Evolutionary conservation across 441 rosid genomes (phyloP).

Genomic region (Bruguiera hainesii): DNA sequence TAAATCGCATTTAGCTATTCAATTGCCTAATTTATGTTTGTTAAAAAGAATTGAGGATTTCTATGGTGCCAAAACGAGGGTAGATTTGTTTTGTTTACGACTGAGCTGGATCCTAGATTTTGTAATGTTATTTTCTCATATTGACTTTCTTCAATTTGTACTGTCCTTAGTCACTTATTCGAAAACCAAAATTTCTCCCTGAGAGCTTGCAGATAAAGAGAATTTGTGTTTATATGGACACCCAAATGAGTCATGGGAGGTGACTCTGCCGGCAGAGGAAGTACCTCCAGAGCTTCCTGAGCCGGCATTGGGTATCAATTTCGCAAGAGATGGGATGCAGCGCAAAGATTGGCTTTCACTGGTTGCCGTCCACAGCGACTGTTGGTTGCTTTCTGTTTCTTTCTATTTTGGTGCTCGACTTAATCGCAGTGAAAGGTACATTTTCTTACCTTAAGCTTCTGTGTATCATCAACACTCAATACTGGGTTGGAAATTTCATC

Average conservation of each 20-base stretch:
- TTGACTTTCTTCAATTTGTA: background rate
- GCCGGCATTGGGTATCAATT: constrained; percentile 78
- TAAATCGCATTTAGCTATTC: background rate
- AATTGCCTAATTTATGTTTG: background rate
- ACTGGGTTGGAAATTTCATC: too few species aligned
- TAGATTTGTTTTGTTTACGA: too few species aligned
- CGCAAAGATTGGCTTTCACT: constrained; percentile 75
- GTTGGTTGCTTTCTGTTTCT: constrained; percentile 75
- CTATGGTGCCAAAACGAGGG: too few species aligned
- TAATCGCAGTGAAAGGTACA: constrained; percentile 54
- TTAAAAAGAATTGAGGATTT: background rate
- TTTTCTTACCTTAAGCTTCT: background rate
- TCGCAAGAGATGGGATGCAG: constrained; percentile 77
- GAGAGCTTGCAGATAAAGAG: constrained; percentile 52
- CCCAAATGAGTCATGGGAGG: constrained; percentile 72
- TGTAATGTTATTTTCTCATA: background rate
- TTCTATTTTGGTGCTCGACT: constrained; percentile 74
- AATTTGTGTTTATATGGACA: constrained; percentile 75
- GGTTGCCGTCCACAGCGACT: constrained; percentile 79
- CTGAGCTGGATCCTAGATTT: background rate
- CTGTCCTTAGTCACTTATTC: background rate
- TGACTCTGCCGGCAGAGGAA: constrained; percentile 70
- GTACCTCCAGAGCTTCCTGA: constrained; percentile 80
- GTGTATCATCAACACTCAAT: too few species aligned
- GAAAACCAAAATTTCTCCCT: background rate